A percentile compares a stretch with the other conserved stretches of the same genome.
These are phyloP conservation scores for Stemphylium lycopersici DNA, from an alignment of 2,329 filamentous ascomycete species.

Conservation along the genomic window DNA sequence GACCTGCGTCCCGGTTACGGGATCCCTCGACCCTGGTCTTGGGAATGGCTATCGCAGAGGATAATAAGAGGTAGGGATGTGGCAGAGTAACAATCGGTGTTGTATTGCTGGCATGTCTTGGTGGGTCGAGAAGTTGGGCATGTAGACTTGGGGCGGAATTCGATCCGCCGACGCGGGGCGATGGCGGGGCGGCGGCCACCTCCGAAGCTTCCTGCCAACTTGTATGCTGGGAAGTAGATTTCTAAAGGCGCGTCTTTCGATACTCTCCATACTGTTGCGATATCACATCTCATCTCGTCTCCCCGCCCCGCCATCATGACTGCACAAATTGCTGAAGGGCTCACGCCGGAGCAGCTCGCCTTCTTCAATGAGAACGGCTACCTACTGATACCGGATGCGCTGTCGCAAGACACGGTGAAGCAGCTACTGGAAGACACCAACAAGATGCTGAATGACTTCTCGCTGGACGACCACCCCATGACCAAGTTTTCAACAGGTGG, in stretches of 20 bases:
- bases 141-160: not conserved
- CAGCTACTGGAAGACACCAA: slow-evolving; percentile 77
- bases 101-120: not conserved
- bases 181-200: slow-evolving; percentile 24
- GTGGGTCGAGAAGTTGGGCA: not conserved
- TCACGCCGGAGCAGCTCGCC: slow-evolving; percentile 73
- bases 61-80: not conserved
- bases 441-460: slow-evolving; percentile 74
- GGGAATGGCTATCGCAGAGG: not conserved
- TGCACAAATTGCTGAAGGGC: slow-evolving; percentile 53
- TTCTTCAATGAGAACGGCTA: slow-evolving; percentile 85
- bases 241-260: not conserved
- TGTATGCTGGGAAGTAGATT: not conserved
- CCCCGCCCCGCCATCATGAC: slow-evolving; percentile 18
- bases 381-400: slow-evolving; percentile 80
- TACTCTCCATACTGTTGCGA: not conserved
- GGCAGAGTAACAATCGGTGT: not conserved
- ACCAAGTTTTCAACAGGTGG: slow-evolving; percentile 91
- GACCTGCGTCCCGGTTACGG: not conserved
- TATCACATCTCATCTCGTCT: not conserved
- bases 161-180: slow-evolving; percentile 10
- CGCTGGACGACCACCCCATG: slow-evolving; percentile 84
- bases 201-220: slow-evolving; percentile 26
- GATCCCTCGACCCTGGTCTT: not conserved
- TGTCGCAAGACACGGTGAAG: slow-evolving; percentile 68